Evolutionary conservation across 2,329 filamentous ascomycete genomes (phyloP).

Genomic region (Fusarium heterosporum): DNA sequence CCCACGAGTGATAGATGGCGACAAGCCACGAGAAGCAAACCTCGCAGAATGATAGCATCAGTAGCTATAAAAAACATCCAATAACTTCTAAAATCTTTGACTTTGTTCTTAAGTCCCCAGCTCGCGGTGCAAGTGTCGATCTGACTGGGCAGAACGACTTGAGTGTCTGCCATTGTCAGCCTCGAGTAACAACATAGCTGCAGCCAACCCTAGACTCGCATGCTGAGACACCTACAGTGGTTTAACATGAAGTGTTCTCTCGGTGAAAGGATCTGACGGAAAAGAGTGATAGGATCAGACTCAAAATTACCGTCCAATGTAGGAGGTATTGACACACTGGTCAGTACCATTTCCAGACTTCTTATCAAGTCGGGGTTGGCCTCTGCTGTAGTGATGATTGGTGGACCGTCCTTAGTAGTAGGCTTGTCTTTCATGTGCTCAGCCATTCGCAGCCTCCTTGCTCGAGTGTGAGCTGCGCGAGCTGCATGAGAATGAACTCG

Average conservation of each 20-base stretch:
- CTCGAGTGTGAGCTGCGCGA: constrained; percentile 7
- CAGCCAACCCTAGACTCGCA: background rate
- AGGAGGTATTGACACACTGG: background rate
- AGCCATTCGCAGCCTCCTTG: background rate
- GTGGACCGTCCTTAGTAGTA: accelerated
- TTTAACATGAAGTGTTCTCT: constrained; percentile 4
- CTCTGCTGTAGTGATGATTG: accelerated
- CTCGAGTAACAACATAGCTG: background rate
- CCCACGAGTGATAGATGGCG: constrained; percentile 6
- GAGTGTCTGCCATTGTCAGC: background rate
- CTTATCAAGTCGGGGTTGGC: accelerated
- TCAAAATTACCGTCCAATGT: background rate
- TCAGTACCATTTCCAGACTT: accelerated
- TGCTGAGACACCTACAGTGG: constrained; percentile 2
- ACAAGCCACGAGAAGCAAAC: constrained; percentile 5
- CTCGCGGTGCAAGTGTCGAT: constrained; percentile 2
- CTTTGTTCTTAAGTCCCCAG: background rate
- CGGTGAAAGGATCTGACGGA: background rate
- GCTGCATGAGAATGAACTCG: constrained; percentile 17
- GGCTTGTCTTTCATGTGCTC: background rate
- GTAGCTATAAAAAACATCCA: constrained; percentile 16
- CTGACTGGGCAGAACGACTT: constrained; percentile 6
- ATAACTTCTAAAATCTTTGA: background rate
- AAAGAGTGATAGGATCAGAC: background rate
- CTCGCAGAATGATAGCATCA: background rate